A percentile compares a stretch with the other conserved stretches of the same genome.
Conservation (phyloP, 306 rosid species). For the Hippophae tibetana region DNA sequence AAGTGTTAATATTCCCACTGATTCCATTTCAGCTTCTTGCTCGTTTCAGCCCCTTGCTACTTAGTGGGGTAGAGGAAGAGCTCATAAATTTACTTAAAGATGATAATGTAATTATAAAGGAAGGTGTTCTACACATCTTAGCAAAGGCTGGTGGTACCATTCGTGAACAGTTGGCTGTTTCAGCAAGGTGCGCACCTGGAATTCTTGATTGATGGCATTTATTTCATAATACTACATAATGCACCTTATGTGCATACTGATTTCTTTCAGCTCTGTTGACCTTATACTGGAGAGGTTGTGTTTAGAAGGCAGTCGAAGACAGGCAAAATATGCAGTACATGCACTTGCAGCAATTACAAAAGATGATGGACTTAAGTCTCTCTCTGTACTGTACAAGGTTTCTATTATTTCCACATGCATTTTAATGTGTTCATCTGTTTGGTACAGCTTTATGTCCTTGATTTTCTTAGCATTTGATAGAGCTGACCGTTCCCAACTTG, state of each 20-base stretch:
- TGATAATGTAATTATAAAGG: constrained; percentile 64
- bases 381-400: constrained; percentile 96
- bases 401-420: background rate
- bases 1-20: background rate
- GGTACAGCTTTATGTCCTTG: background rate
- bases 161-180: constrained; percentile 65
- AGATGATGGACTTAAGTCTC: constrained; percentile 91
- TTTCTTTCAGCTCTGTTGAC: constrained; percentile 70
- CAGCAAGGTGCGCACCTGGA: constrained; percentile 52
- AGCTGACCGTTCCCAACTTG: constrained; percentile 28
- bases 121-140: constrained; percentile 68
- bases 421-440: no score
- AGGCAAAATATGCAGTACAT: constrained; percentile 93
- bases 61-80: constrained; percentile 69
- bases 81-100: constrained; percentile 75
- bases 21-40: constrained; percentile 60
- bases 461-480: constrained; percentile 4
- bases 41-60: constrained; percentile 75
- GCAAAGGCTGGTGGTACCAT: constrained; percentile 95
- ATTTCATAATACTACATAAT: constrained; percentile 8
- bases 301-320: constrained; percentile 88
- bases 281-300: constrained; percentile 80
- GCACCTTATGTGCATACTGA: constrained; percentile 19
- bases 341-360: constrained; percentile 92
- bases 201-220: constrained; percentile 10